Evolutionary conservation across 202 grass and related monocot genomes (phyloP).

Genomic region (Zizania palustris): DNA sequence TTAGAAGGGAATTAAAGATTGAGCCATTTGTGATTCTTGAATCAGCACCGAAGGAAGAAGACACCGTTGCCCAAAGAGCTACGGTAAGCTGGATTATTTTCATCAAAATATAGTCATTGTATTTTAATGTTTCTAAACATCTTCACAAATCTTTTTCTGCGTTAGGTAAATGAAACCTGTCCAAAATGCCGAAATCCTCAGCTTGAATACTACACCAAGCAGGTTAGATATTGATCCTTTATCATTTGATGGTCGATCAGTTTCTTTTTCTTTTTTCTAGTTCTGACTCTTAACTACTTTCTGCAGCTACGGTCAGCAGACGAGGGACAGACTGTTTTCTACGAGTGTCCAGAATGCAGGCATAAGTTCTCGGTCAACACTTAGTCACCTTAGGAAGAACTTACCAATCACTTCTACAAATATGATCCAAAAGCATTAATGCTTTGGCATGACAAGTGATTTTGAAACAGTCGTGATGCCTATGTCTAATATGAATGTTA

Average conservation of each 20-base stretch:
- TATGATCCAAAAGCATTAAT: not conserved
- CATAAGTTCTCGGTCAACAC: constrained; percentile 44
- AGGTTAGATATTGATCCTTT: constrained; percentile 50
- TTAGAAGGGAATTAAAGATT: constrained; percentile 63
- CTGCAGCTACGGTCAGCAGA: constrained; percentile 78
- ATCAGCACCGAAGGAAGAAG: constrained; percentile 43
- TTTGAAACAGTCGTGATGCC: not conserved
- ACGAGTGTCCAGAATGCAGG: constrained; percentile 53
- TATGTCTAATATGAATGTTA: not conserved
- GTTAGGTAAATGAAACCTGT: constrained; percentile 57
- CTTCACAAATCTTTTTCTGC: constrained; percentile 24
- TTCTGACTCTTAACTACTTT: constrained; percentile 10
- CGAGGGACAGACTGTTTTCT: constrained; percentile 77
- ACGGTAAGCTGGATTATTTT: constrained; percentile 46
- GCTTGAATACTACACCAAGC: constrained; percentile 65
- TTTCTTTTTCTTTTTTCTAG: not conserved
- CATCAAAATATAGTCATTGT: not conserved
- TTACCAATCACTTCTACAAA: not conserved
- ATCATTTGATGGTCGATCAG: constrained; percentile 4
- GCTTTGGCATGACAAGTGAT: constrained; percentile 20
- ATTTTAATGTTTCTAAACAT: not conserved
- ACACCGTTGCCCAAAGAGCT: constrained; percentile 41
- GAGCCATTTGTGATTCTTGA: constrained; percentile 61
- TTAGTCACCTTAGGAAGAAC: constrained; percentile 37
- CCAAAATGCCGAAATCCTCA: constrained; percentile 48